A percentile compares a stretch with the other conserved stretches of the same genome.
phyloP scores from a whole-genome alignment of 202 grass and related monocot species.

The Carex sylvatica region DNA sequence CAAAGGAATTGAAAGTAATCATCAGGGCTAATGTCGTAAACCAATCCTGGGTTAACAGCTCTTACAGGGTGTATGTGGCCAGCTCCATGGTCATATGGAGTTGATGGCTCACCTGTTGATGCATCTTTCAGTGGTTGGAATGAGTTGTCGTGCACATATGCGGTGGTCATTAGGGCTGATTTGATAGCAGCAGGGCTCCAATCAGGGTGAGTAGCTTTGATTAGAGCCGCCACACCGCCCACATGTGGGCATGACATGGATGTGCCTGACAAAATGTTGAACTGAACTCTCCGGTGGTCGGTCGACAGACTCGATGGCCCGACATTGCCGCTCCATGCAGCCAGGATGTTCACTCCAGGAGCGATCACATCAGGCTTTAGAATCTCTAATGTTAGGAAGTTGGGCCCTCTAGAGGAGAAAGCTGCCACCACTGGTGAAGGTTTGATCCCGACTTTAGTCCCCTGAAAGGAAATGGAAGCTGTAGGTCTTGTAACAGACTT shows the following conservation, averaged over 20 bases:
- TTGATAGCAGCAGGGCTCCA: conserved; percentile 83
- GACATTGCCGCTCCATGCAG: conserved; percentile 75
- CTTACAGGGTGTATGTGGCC: conserved; percentile 71
- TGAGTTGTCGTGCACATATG: conserved; percentile 80
- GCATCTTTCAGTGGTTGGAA: conserved; percentile 54
- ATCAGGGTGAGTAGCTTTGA: conserved; percentile 68
- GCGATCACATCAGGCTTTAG: conserved; percentile 87
- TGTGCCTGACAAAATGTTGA: conserved; percentile 81
- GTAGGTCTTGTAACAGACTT: conserved; percentile 42
- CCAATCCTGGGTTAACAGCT: conserved; percentile 65
- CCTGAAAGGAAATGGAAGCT: conserved; percentile 65
- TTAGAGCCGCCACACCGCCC: conserved; percentile 66
- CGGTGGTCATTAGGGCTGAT: conserved; percentile 82
- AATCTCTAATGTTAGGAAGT: conserved; percentile 79
- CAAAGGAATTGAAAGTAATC: conserved; percentile 92
- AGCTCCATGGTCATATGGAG: conserved; percentile 69
- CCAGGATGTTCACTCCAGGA: conserved; percentile 87
- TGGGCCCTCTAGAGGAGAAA: conserved; percentile 84
- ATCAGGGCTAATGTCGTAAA: conserved; percentile 60
- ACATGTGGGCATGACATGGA: conserved; percentile 79
- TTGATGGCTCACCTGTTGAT: conserved; percentile 58
- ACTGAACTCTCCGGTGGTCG: conserved; percentile 53
- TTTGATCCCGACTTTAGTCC: conserved; percentile 80
- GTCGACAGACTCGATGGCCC: conserved; percentile 60
- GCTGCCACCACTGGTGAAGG: conserved; percentile 90